Base-by-base conservation (phyloP, 1,284 basidiomycete genomes). In the Cutaneotrichosporon arboriforme region DNA sequence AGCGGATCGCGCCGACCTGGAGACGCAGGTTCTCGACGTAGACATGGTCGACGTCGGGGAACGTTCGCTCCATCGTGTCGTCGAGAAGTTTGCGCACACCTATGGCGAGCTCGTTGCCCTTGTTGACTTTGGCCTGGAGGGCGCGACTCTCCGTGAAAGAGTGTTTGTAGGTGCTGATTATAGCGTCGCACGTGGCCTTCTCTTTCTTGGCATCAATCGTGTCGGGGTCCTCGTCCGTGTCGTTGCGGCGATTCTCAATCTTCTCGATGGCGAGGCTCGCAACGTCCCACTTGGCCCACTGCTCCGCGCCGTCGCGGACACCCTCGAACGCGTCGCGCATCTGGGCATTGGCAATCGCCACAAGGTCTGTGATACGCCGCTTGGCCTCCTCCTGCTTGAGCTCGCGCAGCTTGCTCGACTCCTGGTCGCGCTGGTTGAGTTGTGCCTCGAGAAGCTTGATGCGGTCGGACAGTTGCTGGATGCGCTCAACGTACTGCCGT, bases 401-500 rank as follows among this genome's bases (percentile, higher is more conserved):
- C 63, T 78, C 79, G 5, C 60, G 60, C 5, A 66, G 68, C 26
- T 66, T 66, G 49, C 70, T 67, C 49, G 72, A 52, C 40, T 70
- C 68, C 14, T 63, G 66, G 31, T 68, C 68, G 34, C 52, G 52
- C 15, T 49, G 54, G 14, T 59, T 52, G 31, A 60, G 78, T 74
- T 87, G 88, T 34, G 82, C 83, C 72, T 94, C 92, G 60, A 97
- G 83, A 63, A 59, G 49, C 41, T 66, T 66, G 60, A 74, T 71
- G 13, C 65, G 65, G 17, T 58, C 59, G 36, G 35, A 37, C 23
- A 49, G 52, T 37, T 93, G 88, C 22, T 84, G 81, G 52, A 97
- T 97, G 49, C 90, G 89, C 73, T 92, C 87, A 33, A 97, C 88
- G 67, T 96, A 97, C 73, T 87, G 88, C 21, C 87, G 88, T 55